Evolutionary conservation across 306 rosid genomes (phyloP).

Genomic region (Lathyrus aphaca): DNA sequence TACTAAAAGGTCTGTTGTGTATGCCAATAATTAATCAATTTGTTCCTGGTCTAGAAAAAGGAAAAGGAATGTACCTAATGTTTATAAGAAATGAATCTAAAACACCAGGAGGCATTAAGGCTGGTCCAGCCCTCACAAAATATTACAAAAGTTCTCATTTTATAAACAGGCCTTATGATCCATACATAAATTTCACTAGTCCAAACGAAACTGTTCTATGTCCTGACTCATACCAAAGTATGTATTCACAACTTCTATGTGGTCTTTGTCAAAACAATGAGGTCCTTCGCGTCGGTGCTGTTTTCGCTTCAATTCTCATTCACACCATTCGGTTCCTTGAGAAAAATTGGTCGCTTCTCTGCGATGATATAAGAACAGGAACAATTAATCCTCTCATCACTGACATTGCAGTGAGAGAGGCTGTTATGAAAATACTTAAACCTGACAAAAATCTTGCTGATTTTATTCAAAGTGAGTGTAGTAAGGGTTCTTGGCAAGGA

Average conservation of each 20-base stretch:
- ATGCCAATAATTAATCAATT: no score
- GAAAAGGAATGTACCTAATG: no score
- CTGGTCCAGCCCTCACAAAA: no score
- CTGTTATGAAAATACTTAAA: conserved; percentile 53
- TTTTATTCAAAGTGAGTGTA: no score
- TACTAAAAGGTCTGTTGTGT: no score
- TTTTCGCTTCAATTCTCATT: conserved; percentile 88
- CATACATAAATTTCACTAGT: no score
- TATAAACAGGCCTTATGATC: no score
- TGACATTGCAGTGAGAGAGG: conserved; percentile 54
- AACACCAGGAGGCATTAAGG: no score
- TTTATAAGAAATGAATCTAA: no score
- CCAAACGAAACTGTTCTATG: conserved; percentile 82
- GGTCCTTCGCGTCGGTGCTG: conserved; percentile 76
- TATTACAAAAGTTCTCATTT: no score
- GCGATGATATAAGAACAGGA: not conserved
- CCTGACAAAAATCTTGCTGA: not conserved
- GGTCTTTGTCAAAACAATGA: conserved; percentile 48
- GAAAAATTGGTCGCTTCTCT: conserved; percentile 64
- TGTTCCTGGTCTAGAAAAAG: no score
- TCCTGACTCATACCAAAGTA: conserved; percentile 51
- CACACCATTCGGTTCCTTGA: conserved; percentile 75
- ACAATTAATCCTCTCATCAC: conserved; percentile 36
- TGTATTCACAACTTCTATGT: conserved; percentile 56
- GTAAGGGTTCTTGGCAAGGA: conserved; percentile 56